Base-by-base conservation (phyloP, 106 monocot species). In the Apostasia ramifera region DNA sequence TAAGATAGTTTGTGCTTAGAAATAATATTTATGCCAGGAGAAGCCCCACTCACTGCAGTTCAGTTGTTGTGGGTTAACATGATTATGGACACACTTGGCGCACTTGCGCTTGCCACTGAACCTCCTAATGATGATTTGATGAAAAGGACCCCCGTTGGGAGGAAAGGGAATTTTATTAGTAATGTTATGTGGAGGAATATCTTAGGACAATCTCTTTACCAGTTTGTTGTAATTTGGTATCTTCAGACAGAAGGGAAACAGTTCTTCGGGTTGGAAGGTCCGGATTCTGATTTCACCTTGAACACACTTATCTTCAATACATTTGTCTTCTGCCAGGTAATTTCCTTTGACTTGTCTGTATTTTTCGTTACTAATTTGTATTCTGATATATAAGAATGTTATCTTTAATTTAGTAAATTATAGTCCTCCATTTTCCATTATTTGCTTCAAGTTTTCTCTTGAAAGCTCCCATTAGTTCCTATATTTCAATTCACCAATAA, bases 61-160 rank as follows among this genome's bases (percentile, higher is more conserved):
- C 95, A 95, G 63, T 65, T 95, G 57, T 84, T 95, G 37, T 95
- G 95, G 95, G 95, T 95, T 10, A 91, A 95, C 78, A 95, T 91
- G 95, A 95, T 95, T 51, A 95, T 95, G 95, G 95, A 95, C 68
- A 91, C 95, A 50, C 68, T 95, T 5, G 95, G 95, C 61, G 95
- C 95, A 6, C 89, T 95, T 48, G 95, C 95, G 52, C 78, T 95
- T 70, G 95, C 95, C 1, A 95, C 95, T 0, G 91, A 95, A 60
- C 95, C 95, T 11, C 95, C 95, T 40, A 77, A 81, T 14, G 83
- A 86, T 68, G 95, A 86, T 2, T 66, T 95, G 60, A 91, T 95
- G 91, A 82, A 92, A 55, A 91, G 85, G 61, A 47, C 72, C n/a
- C 94, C 94, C 8, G 90, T 90, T 45, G 94, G 94, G 45, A 84